Evolutionary conservation across 306 rosid species (phyloP), one percentile per base, ranked within the genome.

Genomic region (Cicer cuneatum): DNA sequence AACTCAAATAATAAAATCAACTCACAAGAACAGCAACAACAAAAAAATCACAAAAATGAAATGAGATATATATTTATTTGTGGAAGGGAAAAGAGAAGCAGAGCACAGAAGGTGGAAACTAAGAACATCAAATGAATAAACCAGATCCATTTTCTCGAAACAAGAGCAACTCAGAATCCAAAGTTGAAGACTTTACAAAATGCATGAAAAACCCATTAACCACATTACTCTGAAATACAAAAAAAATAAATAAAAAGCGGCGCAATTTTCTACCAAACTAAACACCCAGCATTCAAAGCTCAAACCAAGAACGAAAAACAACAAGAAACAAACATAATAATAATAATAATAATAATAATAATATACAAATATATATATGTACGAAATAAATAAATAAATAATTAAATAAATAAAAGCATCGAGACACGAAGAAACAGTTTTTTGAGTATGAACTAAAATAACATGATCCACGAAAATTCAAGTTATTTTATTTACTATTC

Each of bases 401-500:
- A 61, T 1, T n/a, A 16, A 57, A 71, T 8, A 35, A 58, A 80
- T 4, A 40, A 14, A 19, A 70, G 49, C 58, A 57, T 29, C 12
- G 39, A 71, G 21, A 75, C 80, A 77, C 54, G 69, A 58, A 69
- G 78, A 72, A 78, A 74, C 62, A 49, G 21, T 53, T 75, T 82
- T 61, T 37, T 42, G 43, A 72, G 80, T 15, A 42, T 77, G 72
- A 84, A 85, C 75, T 86, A 78, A 62, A 82, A 83, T 49, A 82
- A 84, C 67, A 85, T 80, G 93, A 91, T 91, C 91, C 81, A 81
- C 60, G 76, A 78, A 81, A 87, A 84, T 79, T 78, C 80, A 64
- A 83, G 81, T 48, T 78, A 52, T 76, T 65, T 48, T 78, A 52
- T 76, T 65, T 29, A 77, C 51, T 73, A 69, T 48, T 48, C 57